These are phyloP conservation scores for Colletotrichum incanum DNA, from an alignment of 2,329 filamentous ascomycete genomes.

Conservation along the genomic window DNA sequence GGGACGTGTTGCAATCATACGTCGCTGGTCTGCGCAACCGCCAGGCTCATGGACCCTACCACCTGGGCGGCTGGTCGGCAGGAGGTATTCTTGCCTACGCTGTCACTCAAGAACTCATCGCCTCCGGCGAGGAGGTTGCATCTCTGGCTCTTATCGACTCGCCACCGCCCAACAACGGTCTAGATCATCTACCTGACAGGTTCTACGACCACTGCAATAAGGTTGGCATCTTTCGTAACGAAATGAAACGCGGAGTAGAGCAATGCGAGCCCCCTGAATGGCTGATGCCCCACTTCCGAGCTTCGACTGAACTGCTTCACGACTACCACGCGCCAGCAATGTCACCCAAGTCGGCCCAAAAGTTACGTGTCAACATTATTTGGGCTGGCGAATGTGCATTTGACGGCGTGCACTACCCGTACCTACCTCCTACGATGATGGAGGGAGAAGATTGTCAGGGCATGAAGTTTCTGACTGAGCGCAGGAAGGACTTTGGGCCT, in stretches of 20 bases:
- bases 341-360: conserved; percentile 70
- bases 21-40: conserved; percentile 5
- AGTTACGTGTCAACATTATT: conserved; percentile 74
- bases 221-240: conserved; percentile 79
- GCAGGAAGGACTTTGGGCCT: conserved; percentile 78
- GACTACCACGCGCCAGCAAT: conserved; percentile 72
- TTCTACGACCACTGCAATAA: conserved; percentile 81
- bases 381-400: conserved; percentile 84
- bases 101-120: conserved; percentile 72
- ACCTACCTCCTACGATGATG: conserved; percentile 71
- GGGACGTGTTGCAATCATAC: conserved; percentile 9
- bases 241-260: conserved; percentile 57
- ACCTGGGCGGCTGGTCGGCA: conserved; percentile 81
- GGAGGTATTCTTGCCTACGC: conserved; percentile 82
- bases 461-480: conserved; percentile 75
- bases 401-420: conserved; percentile 74
- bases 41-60: conserved; percentile 79
- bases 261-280: conserved; percentile 74
- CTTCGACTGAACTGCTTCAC: conserved; percentile 77
- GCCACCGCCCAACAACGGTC: conserved; percentile 73
- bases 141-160: conserved; percentile 76
- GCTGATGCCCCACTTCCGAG: conserved; percentile 81
- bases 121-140: conserved; percentile 70
- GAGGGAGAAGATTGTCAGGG: conserved; percentile 66
- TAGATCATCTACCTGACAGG: conserved; percentile 75